Percentiles rank a stretch among this genome's conserved stretches.
Conservation (phyloP, 2,329 filamentous ascomycete genomes). For the Penicillium glabrum region DNA sequence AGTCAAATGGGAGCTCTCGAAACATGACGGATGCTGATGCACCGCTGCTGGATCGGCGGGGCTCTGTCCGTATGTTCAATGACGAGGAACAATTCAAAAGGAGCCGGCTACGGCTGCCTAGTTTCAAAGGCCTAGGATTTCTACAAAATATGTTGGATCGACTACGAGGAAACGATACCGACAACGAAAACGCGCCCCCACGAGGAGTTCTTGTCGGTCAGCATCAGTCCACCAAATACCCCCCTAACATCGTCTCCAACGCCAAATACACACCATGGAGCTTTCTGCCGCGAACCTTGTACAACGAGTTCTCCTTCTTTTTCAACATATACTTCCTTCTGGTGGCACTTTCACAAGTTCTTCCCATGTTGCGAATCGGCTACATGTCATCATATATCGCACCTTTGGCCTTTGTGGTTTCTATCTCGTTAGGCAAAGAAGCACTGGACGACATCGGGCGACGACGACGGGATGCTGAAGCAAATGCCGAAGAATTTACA, state of each 20-base stretch:
- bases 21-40: constrained; percentile 66
- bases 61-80: constrained; percentile 32
- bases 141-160: constrained; percentile 23
- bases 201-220: constrained; percentile 76
- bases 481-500: constrained; percentile 86
- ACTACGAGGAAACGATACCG: constrained; percentile 37
- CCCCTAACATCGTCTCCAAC: constrained; percentile 93
- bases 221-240: constrained; percentile 71
- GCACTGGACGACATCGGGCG: constrained; percentile 89
- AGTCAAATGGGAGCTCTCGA: constrained; percentile 60
- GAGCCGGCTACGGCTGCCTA: constrained; percentile 64
- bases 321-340: constrained; percentile 99
- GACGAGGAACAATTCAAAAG: constrained; percentile 45
- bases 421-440: constrained; percentile 93
- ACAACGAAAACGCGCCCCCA: constrained; percentile 55
- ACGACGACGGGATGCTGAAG: constrained; percentile 83
- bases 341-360: constrained; percentile 89
- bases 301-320: constrained; percentile 99
- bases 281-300: constrained; percentile 89
- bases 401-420: constrained; percentile 85
- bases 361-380: constrained; percentile 85
- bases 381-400: constrained; percentile 94
- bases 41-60: constrained; percentile 61
- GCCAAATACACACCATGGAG: constrained; percentile 96
- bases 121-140: constrained; percentile 56